These are phyloP conservation scores for Diplodia intermedia DNA, from an alignment of 2,329 filamentous ascomycete species.

Conservation along the genomic window DNA sequence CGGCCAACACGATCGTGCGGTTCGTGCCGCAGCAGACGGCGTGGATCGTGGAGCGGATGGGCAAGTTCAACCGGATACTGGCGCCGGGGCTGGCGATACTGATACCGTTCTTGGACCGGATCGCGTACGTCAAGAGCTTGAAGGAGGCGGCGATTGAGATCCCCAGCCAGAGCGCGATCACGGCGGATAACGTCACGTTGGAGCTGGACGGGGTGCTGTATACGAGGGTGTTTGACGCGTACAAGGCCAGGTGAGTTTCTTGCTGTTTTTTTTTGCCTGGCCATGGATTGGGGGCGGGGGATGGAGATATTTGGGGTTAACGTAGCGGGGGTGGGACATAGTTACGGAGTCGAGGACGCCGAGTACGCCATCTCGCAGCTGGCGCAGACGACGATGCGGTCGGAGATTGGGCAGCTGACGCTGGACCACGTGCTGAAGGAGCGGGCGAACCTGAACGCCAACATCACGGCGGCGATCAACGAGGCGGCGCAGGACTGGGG, in stretches of 20 bases:
- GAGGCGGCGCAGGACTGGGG: conserved; percentile 97
- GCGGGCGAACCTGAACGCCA: conserved; percentile 92
- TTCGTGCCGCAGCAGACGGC: conserved; percentile 99
- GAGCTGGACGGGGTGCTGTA: conserved; percentile 96
- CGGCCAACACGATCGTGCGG: conserved; percentile 91
- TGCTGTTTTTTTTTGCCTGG: too few relatives aligned
- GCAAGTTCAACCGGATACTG: conserved; percentile 92
- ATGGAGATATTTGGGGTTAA: neutral
- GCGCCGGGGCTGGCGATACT: conserved; percentile 90
- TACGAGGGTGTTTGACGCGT: conserved; percentile 95
- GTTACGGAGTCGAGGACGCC: conserved; percentile 97
- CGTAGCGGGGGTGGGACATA: conserved; percentile 47
- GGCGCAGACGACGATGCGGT: conserved; percentile 98
- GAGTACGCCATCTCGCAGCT: conserved; percentile 99
- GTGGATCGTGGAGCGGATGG: conserved; percentile 99
- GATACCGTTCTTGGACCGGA: conserved; percentile 89
- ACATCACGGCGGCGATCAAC: conserved; percentile 99
- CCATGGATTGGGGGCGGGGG: neutral
- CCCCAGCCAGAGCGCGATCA: conserved; percentile 96
- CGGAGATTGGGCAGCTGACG: conserved; percentile 93
- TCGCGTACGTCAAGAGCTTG: conserved; percentile 96
- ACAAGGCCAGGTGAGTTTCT: conserved; percentile 83
- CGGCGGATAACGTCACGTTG: conserved; percentile 95
- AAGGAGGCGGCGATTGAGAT: conserved; percentile 98
- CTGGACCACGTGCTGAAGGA: conserved; percentile 98